A percentile compares a stretch with the other conserved stretches of the same genome.
These are phyloP conservation scores for Starmerella davenportii DNA, from an alignment of 805 yeast genomes.

Conservation along the genomic window DNA sequence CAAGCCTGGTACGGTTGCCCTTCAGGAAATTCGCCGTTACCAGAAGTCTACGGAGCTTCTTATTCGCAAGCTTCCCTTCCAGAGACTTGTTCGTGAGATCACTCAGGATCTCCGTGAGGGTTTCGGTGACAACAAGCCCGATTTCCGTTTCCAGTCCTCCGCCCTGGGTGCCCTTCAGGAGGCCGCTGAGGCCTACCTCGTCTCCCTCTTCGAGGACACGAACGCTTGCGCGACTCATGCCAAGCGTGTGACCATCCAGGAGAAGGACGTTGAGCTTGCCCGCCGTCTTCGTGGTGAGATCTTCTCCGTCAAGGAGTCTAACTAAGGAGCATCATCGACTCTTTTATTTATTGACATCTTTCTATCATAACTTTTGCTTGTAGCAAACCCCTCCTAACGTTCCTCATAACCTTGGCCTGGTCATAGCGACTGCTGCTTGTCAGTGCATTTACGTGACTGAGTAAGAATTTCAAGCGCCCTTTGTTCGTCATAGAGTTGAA, in stretches of 20 bases:
- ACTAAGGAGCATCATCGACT: slow-evolving; percentile 2
- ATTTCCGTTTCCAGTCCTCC: slow-evolving; percentile 47
- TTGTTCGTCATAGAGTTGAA: no score
- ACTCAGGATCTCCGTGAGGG: background rate
- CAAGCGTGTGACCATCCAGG: slow-evolving; percentile 83
- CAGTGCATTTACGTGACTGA: no score
- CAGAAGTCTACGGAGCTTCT: slow-evolving; percentile 75
- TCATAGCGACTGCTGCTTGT: no score
- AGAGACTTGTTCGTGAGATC: slow-evolving; percentile 1
- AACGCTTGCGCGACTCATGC: slow-evolving; percentile 86
- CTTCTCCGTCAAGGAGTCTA: slow-evolving; percentile 15
- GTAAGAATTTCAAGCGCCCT: no score
- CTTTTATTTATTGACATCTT: background rate
- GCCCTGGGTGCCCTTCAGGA: slow-evolving; percentile 85
- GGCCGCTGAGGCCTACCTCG: slow-evolving; percentile 78
- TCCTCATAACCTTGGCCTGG: background rate
- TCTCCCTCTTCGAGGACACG: slow-evolving; percentile 73
- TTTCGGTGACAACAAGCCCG: slow-evolving; percentile 7
- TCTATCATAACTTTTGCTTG: no score
- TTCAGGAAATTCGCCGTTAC: slow-evolving; percentile 82
- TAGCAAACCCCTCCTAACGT: background rate
- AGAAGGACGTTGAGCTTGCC: slow-evolving; percentile 79
- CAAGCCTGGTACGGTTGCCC: slow-evolving; percentile 90
- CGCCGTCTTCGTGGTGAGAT: slow-evolving; percentile 79
- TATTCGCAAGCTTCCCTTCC: slow-evolving; percentile 74